Evolutionary conservation across 2,329 filamentous ascomycete genomes (phyloP), one percentile per base, ranked within the genome.

Genomic region (Annulohypoxylon truncatum): DNA sequence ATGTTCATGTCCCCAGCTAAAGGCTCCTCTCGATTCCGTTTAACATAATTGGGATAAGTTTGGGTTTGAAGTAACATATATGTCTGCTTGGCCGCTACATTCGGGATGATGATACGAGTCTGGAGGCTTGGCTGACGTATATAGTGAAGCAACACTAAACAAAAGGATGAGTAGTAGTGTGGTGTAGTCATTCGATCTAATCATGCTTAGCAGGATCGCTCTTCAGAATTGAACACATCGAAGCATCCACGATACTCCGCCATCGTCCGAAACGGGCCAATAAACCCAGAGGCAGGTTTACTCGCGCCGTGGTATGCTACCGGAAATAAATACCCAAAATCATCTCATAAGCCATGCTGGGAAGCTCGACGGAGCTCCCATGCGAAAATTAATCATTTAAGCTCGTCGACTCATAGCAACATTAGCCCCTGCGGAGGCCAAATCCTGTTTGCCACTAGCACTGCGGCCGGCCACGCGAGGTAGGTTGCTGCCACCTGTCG

Each of bases 381-480:
- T 56, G 57, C 50, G 52, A 63, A 58, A 53, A 67, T 31, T 57
- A 56, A 61, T 66, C 66, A 57, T 71, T 75, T 59, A 85, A 69
- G 76, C 79, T 69, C 85, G 81, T 74, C 85, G 82, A 73, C 79
- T 85, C 87, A 89, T 89, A 63, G 87, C 87, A 47, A 82, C 85
- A 22, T 84, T 84, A 28, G 87, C 87, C 52, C 86, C 86, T 20
- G 84, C 86, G 12, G 86, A 84, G 13, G 87, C 87, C 51, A 88
- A 76, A 71, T 89, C 87, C 69, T 87, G 82, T 77, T 84, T 88
- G 59, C 81, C 84, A 72, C 87, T 89, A 66, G 82, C 84, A 59
- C 80, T 87, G 69, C 87, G 82, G 42, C 82, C 83, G 5, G 87
- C 83, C 4, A 85, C 87, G 51, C 87, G 82, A 15, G 88, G 88